Evolutionary conservation across 257 asterid genomes (phyloP), one percentile per base, ranked within the genome.

Genomic region (Lavandula angustifolia): DNA sequence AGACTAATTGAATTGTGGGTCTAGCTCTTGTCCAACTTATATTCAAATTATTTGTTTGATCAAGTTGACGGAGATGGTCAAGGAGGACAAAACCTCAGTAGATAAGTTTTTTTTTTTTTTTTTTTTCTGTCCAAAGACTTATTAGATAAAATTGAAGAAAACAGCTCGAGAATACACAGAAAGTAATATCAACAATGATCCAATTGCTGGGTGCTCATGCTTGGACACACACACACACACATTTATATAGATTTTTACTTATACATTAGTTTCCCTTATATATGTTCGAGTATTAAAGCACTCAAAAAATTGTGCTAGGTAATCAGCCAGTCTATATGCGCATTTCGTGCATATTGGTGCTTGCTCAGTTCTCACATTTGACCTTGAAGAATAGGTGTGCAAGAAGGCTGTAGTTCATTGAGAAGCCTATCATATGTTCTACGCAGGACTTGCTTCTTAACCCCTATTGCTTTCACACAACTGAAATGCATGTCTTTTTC

Each of bases 241-340:
- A 16, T 8, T 22, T 22, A 14, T 8, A 4, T 4, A 37, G 13
- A 7, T 31, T 6, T 18, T 54, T 54, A 47, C 35, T 50, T 50
- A 35, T 34, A n/a, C 7, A 37, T 9, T 16, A 37, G 34, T 40
- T 8, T 9, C 9, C 1, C 5, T 8, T 56, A 35, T 56, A 35
- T 34, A 50, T 52, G 40, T 38, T 3, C 7, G 29, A 14, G 54
- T 18, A 35, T 27, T 38, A 60, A 13, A 44, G 56, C 27, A 31
- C 64, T 59, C 29, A 55, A 7, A 14, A 42, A 31, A 17, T 18
- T 38, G 29, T 18, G 18, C 48, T 62, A 33, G 53, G 29, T 43
- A 50, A 55, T 59, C 40, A 27, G 47, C 63, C 18, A 34, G 53
- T 35, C 14, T 67, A 42, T 61, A 49, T 54, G 67, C 50, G 59